Conservation (phyloP, 164 flowering plant genomes). For the Vitis labrusca region DNA sequence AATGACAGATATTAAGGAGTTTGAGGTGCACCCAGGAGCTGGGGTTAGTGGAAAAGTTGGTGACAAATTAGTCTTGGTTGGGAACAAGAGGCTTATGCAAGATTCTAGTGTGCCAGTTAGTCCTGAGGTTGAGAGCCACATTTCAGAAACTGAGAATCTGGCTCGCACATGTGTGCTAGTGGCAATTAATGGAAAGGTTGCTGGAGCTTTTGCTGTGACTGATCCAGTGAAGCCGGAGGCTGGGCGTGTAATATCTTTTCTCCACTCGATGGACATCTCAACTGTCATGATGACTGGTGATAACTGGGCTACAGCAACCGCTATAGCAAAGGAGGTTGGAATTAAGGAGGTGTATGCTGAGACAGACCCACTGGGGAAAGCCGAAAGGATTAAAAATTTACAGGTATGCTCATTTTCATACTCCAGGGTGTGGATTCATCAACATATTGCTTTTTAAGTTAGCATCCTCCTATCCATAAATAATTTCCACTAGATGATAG, state of each 20-base stretch:
- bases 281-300: constrained; percentile 95
- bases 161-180: constrained; percentile 86
- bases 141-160: constrained; percentile 61
- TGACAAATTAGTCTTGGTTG: constrained; percentile 61
- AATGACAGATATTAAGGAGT: constrained; percentile 54
- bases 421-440: too few species aligned
- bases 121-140: constrained; percentile 53
- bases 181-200: constrained; percentile 63
- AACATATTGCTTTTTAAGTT: background rate
- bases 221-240: constrained; percentile 97
- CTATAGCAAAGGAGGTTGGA: constrained; percentile 83
- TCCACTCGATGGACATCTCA: constrained; percentile 68
- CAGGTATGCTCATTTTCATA: constrained; percentile 46
- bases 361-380: constrained; percentile 83
- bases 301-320: constrained; percentile 83
- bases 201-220: constrained; percentile 83
- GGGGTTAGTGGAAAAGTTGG: constrained; percentile 79
- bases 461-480: background rate
- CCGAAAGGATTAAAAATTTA: constrained; percentile 78
- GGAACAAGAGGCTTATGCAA: constrained; percentile 84
- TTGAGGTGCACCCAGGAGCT: constrained; percentile 85
- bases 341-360: constrained; percentile 80
- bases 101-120: constrained; percentile 41
- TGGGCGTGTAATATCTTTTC: constrained; percentile 60
- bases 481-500: background rate